These are phyloP conservation scores for Dacryopinax primogenitus DNA, from an alignment of 768 basidiomycete species.

Conservation along the genomic window DNA sequence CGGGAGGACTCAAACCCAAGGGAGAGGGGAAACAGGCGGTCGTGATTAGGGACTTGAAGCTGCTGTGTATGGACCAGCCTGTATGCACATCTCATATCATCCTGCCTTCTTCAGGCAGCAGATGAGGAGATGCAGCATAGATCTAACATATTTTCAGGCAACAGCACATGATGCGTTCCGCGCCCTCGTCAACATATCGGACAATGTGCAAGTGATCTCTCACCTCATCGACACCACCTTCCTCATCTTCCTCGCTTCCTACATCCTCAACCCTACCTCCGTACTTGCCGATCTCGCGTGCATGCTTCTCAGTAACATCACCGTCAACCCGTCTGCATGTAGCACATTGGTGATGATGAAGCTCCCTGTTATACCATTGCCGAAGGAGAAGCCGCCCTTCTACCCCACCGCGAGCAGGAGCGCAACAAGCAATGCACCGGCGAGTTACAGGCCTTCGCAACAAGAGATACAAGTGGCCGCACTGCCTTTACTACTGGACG, in stretches of 20 bases:
- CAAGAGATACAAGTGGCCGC: constrained; percentile 27
- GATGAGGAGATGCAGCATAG: neutral
- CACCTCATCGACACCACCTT: constrained; percentile 61
- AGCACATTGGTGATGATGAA: constrained; percentile 49
- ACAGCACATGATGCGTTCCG: constrained; percentile 91
- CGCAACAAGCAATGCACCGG: constrained; percentile 45
- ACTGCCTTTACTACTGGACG: constrained; percentile 74
- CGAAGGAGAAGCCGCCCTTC: constrained; percentile 30
- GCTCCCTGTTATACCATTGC: constrained; percentile 46
- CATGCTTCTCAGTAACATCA: constrained; percentile 96
- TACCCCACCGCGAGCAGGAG: constrained; percentile 63
- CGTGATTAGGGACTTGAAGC: constrained; percentile 65
- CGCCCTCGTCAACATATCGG: constrained; percentile 85
- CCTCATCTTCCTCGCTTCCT: constrained; percentile 70
- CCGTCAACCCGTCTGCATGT: constrained; percentile 58
- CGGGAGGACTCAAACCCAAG: constrained; percentile 44
- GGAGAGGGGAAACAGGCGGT: constrained; percentile 43
- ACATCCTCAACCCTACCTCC: constrained; percentile 80
- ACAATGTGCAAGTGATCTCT: constrained; percentile 54
- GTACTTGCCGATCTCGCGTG: constrained; percentile 85
- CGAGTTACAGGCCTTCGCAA: constrained; percentile 48
- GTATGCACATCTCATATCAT: constrained; percentile 38
- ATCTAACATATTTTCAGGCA: constrained; percentile 35
- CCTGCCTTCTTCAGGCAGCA: neutral
- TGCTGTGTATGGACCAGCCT: constrained; percentile 78